phyloP scores from a whole-genome alignment of 2,329 filamentous ascomycete species.

The Cytospora paraplurivora region DNA sequence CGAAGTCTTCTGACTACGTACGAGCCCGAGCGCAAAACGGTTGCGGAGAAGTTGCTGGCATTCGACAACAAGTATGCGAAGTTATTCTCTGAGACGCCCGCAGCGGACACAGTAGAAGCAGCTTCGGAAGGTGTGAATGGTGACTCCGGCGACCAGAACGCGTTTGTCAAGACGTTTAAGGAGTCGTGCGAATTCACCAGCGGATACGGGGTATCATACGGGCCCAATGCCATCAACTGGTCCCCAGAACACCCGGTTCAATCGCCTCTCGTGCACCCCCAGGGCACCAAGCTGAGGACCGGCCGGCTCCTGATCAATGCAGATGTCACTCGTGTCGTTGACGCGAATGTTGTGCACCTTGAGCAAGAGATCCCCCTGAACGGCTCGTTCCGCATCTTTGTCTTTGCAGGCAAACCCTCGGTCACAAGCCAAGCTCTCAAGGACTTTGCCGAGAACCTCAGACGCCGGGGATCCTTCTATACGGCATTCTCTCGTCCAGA shows the following conservation, averaged over 20 bases:
- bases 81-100: slow-evolving; percentile 80
- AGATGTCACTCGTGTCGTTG: slow-evolving; percentile 82
- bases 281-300: slow-evolving; percentile 66
- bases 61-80: slow-evolving; percentile 91
- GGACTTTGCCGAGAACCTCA: slow-evolving; percentile 69
- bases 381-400: slow-evolving; percentile 81
- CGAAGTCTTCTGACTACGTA: slow-evolving; percentile 80
- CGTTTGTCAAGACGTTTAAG: slow-evolving; percentile 89
- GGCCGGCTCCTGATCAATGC: slow-evolving; percentile 77
- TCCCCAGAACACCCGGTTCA: slow-evolving; percentile 70
- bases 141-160: slow-evolving; percentile 59
- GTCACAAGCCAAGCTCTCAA: slow-evolving; percentile 63
- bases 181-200: slow-evolving; percentile 89
- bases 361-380: slow-evolving; percentile 90
- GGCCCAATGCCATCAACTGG: slow-evolving; percentile 84
- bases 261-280: slow-evolving; percentile 68
- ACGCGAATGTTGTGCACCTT: slow-evolving; percentile 86
- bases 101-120: slow-evolving; percentile 70
- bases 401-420: slow-evolving; percentile 74
- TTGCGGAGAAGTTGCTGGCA: slow-evolving; percentile 80
- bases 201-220: slow-evolving; percentile 87
- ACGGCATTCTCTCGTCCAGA: slow-evolving; percentile 64
- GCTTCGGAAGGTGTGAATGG: slow-evolving; percentile 49
- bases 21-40: slow-evolving; percentile 79
- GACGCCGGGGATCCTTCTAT: slow-evolving; percentile 72